Evolutionary conservation across 257 asterid genomes (phyloP), one percentile per base, ranked within the genome.

Genomic region (Euphrasia confusa): DNA sequence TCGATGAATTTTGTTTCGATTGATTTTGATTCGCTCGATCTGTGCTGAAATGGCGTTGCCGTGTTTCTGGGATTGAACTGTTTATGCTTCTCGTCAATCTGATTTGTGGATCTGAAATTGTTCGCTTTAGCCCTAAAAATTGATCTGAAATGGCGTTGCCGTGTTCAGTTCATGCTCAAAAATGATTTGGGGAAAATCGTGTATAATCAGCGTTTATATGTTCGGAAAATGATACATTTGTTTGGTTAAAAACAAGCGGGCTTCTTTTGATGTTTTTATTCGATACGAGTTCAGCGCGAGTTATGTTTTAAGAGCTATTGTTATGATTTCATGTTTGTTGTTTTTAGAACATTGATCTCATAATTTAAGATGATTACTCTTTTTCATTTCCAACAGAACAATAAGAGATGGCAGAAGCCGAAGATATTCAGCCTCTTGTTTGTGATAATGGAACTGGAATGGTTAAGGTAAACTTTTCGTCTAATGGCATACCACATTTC

Each of bases 391-490:
- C 24, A 52, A 64, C 58, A 74, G 42, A 24, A 27, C 45, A 67
- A 47, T 74, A 71, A 77, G 77, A 60, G 67, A 77, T 77, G 82
- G 81, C 81, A 66, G 81, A 77, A n/a, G 76, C 74, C 8, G 82
- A 77, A 59, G 82, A 77, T 67, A 77, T 77, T 58, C 82, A 77
- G 52, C 82, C 82, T 42, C 79, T 77, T 64, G 82, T 77, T 44
- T 77, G 82, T 17, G 82, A 77, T 76, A 77, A 77, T 73, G 82
- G 82, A 70, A 77, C 82, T 15, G 82, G 82, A 73, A 78, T 74
- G 79, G 79, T 78, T 47, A 77, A 78, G 82, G 79, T 74, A 50
- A 68, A n/a, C 47, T 42, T 50, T 49, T 13, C 10, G 49, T 33
- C 45, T 60, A 45, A 8, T n/a, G n/a, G 12, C 8, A 44, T 4